Conservation (phyloP, 257 asterid species). For the Gardenia jasminoides region DNA sequence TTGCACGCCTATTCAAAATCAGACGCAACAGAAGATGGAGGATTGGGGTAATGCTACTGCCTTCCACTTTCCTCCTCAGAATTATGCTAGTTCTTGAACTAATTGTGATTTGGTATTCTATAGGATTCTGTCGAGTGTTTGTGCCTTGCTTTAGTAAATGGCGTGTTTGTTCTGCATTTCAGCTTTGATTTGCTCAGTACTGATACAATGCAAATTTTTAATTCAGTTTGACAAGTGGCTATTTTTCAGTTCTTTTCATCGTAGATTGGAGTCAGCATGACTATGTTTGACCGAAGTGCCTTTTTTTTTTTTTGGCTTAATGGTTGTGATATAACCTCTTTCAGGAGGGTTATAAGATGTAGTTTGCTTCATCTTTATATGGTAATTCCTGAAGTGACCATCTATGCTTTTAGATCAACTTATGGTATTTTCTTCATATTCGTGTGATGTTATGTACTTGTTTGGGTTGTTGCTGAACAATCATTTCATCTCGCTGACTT, state of each 20-base stretch:
- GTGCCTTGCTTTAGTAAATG: not conserved
- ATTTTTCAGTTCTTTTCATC: not conserved
- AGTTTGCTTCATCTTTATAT: not conserved
- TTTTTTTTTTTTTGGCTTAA: not conserved
- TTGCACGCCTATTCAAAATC: conserved; percentile 5
- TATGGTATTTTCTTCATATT: not conserved
- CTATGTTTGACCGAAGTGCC: not conserved
- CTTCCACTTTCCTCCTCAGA: not conserved
- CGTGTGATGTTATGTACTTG: not conserved
- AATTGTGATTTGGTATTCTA: not conserved
- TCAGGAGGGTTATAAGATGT: not conserved
- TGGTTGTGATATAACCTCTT: not conserved
- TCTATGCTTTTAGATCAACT: not conserved
- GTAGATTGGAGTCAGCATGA: not conserved
- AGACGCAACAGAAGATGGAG: conserved; percentile 52
- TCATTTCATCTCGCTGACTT: not conserved
- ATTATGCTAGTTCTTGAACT: not conserved
- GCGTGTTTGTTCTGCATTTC: not conserved
- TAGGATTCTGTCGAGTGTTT: not conserved
- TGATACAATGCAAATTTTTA: not conserved
- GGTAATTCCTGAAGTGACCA: not conserved
- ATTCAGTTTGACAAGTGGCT: not conserved
- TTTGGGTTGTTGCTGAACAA: not conserved
- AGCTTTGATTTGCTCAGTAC: not conserved
- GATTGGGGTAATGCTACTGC: conserved; percentile 64